Percentiles rank a stretch among this genome's conserved stretches.
Evolutionary conservation across 202 grass and related monocot genomes (phyloP).

Genomic region (Panicum hallii): DNA sequence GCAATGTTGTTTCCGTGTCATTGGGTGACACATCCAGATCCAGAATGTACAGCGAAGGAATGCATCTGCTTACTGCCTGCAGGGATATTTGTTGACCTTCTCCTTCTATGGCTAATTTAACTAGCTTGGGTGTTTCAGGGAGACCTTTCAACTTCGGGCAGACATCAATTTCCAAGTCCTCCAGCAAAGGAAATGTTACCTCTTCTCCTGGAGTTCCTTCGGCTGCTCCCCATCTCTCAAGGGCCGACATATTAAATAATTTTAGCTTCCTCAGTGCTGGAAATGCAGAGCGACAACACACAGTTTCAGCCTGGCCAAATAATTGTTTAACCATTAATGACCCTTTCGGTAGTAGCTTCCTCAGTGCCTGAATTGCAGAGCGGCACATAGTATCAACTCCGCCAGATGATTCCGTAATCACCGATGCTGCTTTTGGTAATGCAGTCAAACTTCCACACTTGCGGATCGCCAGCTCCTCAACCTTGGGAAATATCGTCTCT

Average conservation of each 20-base stretch:
- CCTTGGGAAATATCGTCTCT: background rate
- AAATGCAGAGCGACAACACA: too few relatives aligned
- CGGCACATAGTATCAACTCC: background rate
- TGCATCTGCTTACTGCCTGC: background rate
- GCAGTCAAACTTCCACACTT: too few relatives aligned
- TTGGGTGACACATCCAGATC: accelerated
- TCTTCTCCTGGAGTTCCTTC: background rate
- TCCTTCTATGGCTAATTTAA: background rate
- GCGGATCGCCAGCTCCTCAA: too few relatives aligned
- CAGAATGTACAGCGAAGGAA: background rate
- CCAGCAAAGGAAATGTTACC: background rate
- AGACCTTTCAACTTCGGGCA: background rate
- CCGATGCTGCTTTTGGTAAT: background rate
- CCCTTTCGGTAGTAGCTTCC: too few relatives aligned
- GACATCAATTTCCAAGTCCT: accelerated
- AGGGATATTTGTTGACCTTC: background rate
- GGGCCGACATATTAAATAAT: background rate
- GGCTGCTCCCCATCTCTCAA: background rate
- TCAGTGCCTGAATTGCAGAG: too few relatives aligned
- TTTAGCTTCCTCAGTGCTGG: background rate
- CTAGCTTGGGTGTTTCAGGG: background rate
- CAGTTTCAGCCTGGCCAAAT: too few relatives aligned
- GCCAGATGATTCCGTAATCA: background rate
- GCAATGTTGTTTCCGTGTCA: background rate
- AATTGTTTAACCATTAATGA: too few relatives aligned